Evolutionary conservation across 768 basidiomycete genomes (phyloP), one percentile per base, ranked within the genome.

Genomic region (Boletellus emodensis): DNA sequence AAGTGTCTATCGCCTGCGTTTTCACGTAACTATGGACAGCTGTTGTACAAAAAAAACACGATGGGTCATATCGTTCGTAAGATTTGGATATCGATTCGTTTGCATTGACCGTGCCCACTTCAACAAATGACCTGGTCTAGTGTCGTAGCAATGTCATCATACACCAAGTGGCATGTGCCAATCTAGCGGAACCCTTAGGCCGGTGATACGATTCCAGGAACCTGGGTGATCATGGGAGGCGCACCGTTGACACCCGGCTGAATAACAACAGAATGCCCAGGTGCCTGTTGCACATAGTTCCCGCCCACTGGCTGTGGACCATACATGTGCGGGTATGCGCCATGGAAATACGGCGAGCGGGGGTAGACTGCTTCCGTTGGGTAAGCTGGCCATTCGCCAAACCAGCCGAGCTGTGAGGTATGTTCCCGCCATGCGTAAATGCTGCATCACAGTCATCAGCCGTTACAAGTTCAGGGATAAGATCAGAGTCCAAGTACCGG

Each of bases 391-490:
- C 72, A 71, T 72, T 90, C 82, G 41, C 81, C 81, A 59, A 84
- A 90, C 88, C 88, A 90, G 2, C 83, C 84, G 10, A 90, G 75
- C 56, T 89, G 85, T 72, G 66, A 57, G 53, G 74, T 69, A 50
- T 68, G 60, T 52, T 63, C 58, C 22, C 53, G 49, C 71, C 70
- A 72, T 12, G 67, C 71, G 32, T 63, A 68, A 39, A 49, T 34
- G 10, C 64, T 66, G 33, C 26, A 33, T 37, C 30, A 17, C 14
- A 36, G 34, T 37, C 5, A 26, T 55, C 20, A 57, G 48, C 32
- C 12, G 35, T 18, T 4, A 24, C 9, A 34, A 35, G 47, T 22
- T 35, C 33, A 10, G n/a, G 15, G 39, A 36, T 10, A 13, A 22
- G 7, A 30, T 20, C 20, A 20, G 24, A 44, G 10, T 39, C 6